Evolutionary conservation across 2,329 filamentous ascomycete species (phyloP), one percentile per base, ranked within the genome.

Genomic region (Curvularia sp.): DNA sequence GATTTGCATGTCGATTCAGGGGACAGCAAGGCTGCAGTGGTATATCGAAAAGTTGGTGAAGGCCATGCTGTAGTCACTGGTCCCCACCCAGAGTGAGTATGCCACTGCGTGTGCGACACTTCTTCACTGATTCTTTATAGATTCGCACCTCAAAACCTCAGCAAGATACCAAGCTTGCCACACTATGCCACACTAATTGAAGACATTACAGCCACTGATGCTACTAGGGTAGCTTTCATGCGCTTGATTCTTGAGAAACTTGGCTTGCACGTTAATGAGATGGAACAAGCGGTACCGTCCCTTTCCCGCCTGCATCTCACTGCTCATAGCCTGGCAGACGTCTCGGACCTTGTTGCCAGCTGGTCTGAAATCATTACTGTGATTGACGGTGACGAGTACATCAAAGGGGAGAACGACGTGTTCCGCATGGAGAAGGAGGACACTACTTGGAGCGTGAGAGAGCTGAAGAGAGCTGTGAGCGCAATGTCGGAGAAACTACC

Each of bases 231-330:
- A 5, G 81, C 83, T 42, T 97, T 99, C 68, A 78, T 98, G 62
- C 92, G 89, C 66, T 89, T 90, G 12, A 92, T 92, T 64, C 80
- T 99, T 23, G 77, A 79, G 15, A 97, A 95, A 71, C 82, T 99
- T 10, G 92, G 91, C 1, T 82, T 99, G n/a, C 85, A 89, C 57
- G 87, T 94, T 51, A 91, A 86, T 74, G 82, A 88, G 63, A 87
- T 91, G 48, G 83, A 85, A 67, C 82, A 87, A 67, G 82, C 85
- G 66, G 85, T 93, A 75, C 93, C 92, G 12, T 89, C 90, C 57
- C 86, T 97, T 36, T 96, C 94, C 61, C 86, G 83, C 66, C 81
- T 97, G 48, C 92, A 97, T 78, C 82, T 98, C 51, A 94, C 93
- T 41, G 89, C 91, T 58, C 76, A 87, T 49, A 80, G 87, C 64